Conservation (phyloP, 768 basidiomycete species). For the Butyriboletus loyo region DNA sequence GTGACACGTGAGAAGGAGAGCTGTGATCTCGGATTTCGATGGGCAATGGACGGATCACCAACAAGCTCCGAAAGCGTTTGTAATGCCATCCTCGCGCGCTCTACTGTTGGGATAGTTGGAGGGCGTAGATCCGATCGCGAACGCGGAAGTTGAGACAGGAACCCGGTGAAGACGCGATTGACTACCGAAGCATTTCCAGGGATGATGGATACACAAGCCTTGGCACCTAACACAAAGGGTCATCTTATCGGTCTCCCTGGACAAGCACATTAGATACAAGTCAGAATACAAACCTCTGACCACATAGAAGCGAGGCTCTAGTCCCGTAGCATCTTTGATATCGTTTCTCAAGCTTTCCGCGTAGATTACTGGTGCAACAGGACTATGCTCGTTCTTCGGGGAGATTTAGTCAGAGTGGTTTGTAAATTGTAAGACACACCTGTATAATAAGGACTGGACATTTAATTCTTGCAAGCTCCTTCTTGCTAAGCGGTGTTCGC, state of each 20-base stretch:
- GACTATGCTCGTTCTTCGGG: slow-evolving; percentile 57
- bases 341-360: slow-evolving; percentile 53
- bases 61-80: slow-evolving; percentile 50
- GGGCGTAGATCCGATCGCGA: slow-evolving; percentile 46
- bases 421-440: slow-evolving; percentile 34
- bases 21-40: slow-evolving; percentile 54
- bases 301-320: slow-evolving; percentile 51
- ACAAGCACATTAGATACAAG: not conserved
- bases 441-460: slow-evolving; percentile 70
- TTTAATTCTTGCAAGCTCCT: slow-evolving; percentile 49
- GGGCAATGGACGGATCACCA: slow-evolving; percentile 42
- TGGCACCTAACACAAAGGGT: slow-evolving; percentile 41
- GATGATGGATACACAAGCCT: slow-evolving; percentile 52
- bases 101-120: slow-evolving; percentile 33
- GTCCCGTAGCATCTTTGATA: slow-evolving; percentile 44
- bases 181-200: slow-evolving; percentile 57
- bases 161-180: slow-evolving; percentile 62
- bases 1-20: slow-evolving; percentile 68
- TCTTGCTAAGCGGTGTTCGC: slow-evolving; percentile 52
- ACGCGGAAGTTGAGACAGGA: slow-evolving; percentile 53
- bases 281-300: slow-evolving; percentile 51
- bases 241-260: not conserved
- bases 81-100: slow-evolving; percentile 58
- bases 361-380: slow-evolving; percentile 49
- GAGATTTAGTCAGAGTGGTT: not conserved